Conservation (phyloP, 805 yeast genomes). For the Saturnispora diversa region DNA sequence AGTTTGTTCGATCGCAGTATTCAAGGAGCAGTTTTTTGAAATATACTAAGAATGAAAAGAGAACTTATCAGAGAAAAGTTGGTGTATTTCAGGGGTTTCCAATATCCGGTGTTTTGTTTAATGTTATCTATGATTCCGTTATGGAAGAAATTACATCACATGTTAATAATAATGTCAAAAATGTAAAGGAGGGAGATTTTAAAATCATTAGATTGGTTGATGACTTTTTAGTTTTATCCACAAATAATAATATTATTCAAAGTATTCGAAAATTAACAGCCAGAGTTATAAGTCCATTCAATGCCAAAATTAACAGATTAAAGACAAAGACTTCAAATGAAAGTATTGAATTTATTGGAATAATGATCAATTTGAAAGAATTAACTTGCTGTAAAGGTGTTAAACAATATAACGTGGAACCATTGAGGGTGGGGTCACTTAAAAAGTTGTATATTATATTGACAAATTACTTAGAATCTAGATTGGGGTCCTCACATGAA, state of each 20-base stretch:
- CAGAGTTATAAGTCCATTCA: slow-evolving; percentile 36
- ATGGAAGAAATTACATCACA: slow-evolving; percentile 30
- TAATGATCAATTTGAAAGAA: slow-evolving; percentile 28
- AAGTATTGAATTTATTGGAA: slow-evolving; percentile 36
- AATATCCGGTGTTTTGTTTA: slow-evolving; percentile 67
- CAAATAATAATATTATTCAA: slow-evolving; percentile 28
- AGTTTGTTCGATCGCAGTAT: slow-evolving; percentile 45
- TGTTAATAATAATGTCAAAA: slow-evolving; percentile 1
- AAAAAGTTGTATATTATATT: slow-evolving; percentile 18
- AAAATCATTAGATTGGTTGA: slow-evolving; percentile 65
- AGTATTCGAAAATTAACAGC: slow-evolving; percentile 26
- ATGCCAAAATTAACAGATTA: slow-evolving; percentile 32
- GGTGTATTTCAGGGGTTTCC: slow-evolving; percentile 87
- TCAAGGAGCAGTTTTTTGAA: slow-evolving; percentile 39
- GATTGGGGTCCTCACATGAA: slow-evolving; percentile 7
- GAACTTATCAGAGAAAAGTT: slow-evolving; percentile 38
- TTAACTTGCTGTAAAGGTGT: slow-evolving; percentile 32
- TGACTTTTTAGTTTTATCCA: slow-evolving; percentile 70
- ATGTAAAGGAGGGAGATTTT: slow-evolving; percentile 16
- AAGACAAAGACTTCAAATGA: slow-evolving; percentile 29
- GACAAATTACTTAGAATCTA: slow-evolving; percentile 5
- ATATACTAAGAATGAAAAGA: slow-evolving; percentile 17
- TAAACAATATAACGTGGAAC: slow-evolving; percentile 12
- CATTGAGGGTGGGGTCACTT: slow-evolving; percentile 13
- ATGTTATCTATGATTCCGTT: slow-evolving; percentile 59